phyloP scores from a whole-genome alignment of 768 basidiomycete species.

The Multifurca ochricompacta region DNA sequence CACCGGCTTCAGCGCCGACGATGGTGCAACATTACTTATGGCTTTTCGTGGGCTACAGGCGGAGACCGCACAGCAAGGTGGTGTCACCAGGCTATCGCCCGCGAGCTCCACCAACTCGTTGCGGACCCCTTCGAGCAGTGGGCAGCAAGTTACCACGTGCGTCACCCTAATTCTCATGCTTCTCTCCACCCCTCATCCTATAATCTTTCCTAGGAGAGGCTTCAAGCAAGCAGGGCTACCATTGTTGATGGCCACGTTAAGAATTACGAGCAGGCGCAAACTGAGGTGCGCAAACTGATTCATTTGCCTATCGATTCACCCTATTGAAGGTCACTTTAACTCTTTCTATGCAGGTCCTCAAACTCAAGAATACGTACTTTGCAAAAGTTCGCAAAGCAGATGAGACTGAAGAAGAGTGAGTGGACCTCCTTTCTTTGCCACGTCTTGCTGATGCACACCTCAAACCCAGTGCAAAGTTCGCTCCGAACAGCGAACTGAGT shows the following conservation, averaged over 20 bases:
- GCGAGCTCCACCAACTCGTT: conserved; percentile 68
- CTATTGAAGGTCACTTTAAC: not conserved
- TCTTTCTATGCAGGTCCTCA: conserved; percentile 34
- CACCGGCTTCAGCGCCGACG: conserved; percentile 68
- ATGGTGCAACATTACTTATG: conserved; percentile 75
- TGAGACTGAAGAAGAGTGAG: conserved; percentile 91
- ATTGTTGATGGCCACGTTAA: conserved; percentile 32
- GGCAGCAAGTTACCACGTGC: conserved; percentile 67
- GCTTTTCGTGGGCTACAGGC: conserved; percentile 74
- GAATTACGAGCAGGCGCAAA: conserved; percentile 61
- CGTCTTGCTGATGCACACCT: conserved; percentile 10
- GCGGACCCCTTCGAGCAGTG: conserved; percentile 76
- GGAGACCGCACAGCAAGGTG: conserved; percentile 66
- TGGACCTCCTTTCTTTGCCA: conserved; percentile 17
- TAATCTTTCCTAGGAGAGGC: conserved; percentile 5
- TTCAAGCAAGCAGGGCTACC: conserved; percentile 11
- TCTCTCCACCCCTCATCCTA: not conserved
- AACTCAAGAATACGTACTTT: conserved; percentile 71
- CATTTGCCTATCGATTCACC: not conserved
- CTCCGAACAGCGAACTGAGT: conserved; percentile 51
- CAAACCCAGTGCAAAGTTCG: conserved; percentile 68
- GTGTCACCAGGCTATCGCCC: conserved; percentile 64
- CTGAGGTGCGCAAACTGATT: conserved; percentile 39
- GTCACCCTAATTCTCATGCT: conserved; percentile 8
- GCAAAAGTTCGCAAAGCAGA: conserved; percentile 77